Base-by-base conservation (phyloP, 305 asterid genomes). In the Solanum hybrid region DNA sequence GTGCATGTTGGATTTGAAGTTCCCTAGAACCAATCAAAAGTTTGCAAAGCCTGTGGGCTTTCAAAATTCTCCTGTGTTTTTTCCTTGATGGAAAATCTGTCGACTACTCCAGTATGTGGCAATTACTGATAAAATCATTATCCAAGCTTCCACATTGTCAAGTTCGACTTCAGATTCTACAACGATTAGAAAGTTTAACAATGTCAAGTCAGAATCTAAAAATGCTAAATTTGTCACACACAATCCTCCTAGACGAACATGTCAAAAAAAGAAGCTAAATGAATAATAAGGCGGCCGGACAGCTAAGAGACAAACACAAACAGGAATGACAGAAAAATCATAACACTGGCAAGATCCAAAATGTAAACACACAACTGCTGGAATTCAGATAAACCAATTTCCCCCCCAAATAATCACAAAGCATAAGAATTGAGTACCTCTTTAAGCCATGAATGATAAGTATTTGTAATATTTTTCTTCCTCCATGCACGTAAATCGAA, bases 121-220 rank as follows among this genome's bases (percentile, higher is more conserved):
- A 31, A 31, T 2, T 31, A 31, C 32, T 31, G 32, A 31, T 31
- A 31, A 31, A 31, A 31, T 31, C 32, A 31, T 31, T 31, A 2
- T 1, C 33, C 33, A 31, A 31, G 99, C 95, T 95, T 96, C 99
- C 99, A 97, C 88, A 96, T 87, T 29, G 98, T 96, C 92, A 96
- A 92, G 93, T 96, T 96, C 33, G 99, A 95, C 94, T 94, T 95
- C 93, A 97, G 93, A 95, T 97, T 97, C 99, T 97, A 98, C 92
- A 92, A 89, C 75, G 86, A 91, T 45, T 89, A 65, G 68, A 15
- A 15, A 70, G 57, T 72, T 36, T 14, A 73, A 36, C 81, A 70
- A 22, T 87, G 36, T 38, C 51, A 41, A 68, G 7, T 88, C 80
- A 75, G 89, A 11, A 88, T 15, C 88, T 80, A 26, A 26, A 3